Conservation (phyloP, 257 asterid genomes). For the Perilla frutescens region DNA sequence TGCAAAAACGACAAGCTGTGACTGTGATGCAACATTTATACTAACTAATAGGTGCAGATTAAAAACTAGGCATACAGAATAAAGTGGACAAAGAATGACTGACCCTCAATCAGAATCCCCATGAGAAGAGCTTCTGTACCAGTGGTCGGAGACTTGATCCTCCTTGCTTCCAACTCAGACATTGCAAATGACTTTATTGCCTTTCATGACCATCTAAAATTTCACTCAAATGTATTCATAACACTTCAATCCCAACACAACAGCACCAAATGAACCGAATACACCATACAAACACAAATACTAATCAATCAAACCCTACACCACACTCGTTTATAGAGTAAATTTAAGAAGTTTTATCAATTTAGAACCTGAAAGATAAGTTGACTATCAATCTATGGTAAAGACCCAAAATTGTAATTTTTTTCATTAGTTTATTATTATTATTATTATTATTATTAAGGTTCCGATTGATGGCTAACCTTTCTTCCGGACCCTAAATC, state of each 20-base stretch:
- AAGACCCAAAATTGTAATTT: no score
- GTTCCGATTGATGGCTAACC: no score
- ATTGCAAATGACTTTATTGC: conserved; percentile 72
- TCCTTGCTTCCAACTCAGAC: conserved; percentile 78
- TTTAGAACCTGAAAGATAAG: no score
- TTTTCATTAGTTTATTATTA: no score
- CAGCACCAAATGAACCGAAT: conserved; percentile 35
- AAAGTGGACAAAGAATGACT: conserved; percentile 25
- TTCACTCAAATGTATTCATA: conserved; percentile 43
- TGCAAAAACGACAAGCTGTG: not conserved
- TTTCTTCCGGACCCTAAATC: no score
- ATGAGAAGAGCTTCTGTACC: conserved; percentile 75
- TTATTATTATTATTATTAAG: no score
- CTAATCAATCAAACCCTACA: conserved; percentile 33
- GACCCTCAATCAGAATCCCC: conserved; percentile 77
- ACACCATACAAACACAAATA: conserved; percentile 18
- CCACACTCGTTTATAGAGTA: not conserved
- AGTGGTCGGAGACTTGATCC: conserved; percentile 55
- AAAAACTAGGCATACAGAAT: not conserved
- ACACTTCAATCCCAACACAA: conserved; percentile 41
- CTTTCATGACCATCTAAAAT: conserved; percentile 75
- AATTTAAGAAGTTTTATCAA: no score
- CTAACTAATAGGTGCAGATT: not conserved
- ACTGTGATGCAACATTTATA: not conserved
- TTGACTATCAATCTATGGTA: no score